A percentile compares a stretch with the other conserved stretches of the same genome.
These are phyloP conservation scores for Paraleonurus japonicus DNA, from an alignment of 257 asterid genomes.

Conservation along the genomic window DNA sequence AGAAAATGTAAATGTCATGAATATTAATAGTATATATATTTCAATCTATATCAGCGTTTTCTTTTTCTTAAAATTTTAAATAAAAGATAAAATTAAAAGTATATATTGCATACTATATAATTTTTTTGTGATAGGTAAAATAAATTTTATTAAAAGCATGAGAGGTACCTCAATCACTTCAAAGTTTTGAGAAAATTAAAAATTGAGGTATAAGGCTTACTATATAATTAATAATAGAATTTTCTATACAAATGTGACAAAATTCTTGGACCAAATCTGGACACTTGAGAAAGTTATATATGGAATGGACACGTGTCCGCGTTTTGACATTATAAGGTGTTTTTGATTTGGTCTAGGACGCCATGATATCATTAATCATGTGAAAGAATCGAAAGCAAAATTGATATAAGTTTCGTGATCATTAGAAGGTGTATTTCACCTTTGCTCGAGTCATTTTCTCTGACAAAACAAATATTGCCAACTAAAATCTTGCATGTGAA, in stretches of 20 bases:
- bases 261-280: not conserved
- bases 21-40: too few relatives aligned
- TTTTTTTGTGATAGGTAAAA: too few relatives aligned
- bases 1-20: too few relatives aligned
- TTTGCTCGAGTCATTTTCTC: slow-evolving; percentile 9
- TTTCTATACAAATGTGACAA: not conserved
- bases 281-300: slow-evolving; percentile 11
- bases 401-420: not conserved
- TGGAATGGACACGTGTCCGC: slow-evolving; percentile 31
- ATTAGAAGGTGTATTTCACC: not conserved
- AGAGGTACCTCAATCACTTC: too few relatives aligned
- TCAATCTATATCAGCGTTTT: too few relatives aligned
- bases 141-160: too few relatives aligned
- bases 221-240: not conserved
- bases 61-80: too few relatives aligned
- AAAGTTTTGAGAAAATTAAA: too few relatives aligned
- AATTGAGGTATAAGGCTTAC: too few relatives aligned
- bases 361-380: not conserved
- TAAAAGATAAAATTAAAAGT: too few relatives aligned
- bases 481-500: slow-evolving; percentile 5
- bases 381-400: not conserved
- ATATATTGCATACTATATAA: not conserved
- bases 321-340: not conserved
- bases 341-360: not conserved
- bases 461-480: not conserved